phyloP scores from a whole-genome alignment of 208 protist species.

The Wallacemonas sp. region DNA sequence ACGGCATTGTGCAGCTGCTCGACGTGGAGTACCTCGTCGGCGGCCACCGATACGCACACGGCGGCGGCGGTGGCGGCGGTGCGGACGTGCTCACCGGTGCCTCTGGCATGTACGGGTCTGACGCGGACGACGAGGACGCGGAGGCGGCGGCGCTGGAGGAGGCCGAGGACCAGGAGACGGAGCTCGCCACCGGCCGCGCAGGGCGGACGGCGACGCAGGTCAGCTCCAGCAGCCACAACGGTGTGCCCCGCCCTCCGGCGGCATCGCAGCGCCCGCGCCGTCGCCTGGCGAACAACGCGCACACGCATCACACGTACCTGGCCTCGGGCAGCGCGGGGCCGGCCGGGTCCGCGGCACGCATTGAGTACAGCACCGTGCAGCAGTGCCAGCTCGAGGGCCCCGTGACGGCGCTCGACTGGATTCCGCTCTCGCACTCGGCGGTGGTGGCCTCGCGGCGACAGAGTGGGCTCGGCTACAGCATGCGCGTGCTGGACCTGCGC shows the following conservation, averaged over 20 bases:
- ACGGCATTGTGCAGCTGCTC: slow-evolving; percentile 64
- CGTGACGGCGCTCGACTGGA: slow-evolving; percentile 72
- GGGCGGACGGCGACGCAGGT: not conserved
- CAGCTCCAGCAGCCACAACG: not conserved
- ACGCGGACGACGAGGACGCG: slow-evolving; percentile 11
- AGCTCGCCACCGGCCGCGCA: not conserved
- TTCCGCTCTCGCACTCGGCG: slow-evolving; percentile 54
- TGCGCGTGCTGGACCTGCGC: slow-evolving; percentile 71
- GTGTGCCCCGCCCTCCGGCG: too few species aligned
- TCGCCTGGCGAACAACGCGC: not conserved
- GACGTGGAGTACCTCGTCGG: slow-evolving; percentile 55
- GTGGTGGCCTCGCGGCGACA: slow-evolving; percentile 53
- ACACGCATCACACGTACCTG: not conserved
- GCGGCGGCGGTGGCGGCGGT: not conserved
- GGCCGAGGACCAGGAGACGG: not conserved
- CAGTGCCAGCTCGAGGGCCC: slow-evolving; percentile 42
- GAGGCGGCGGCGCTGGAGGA: too few species aligned
- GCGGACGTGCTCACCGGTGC: not conserved
- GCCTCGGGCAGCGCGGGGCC: not conserved
- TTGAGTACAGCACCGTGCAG: slow-evolving; percentile 27
- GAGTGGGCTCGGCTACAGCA: slow-evolving; percentile 58
- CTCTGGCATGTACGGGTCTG: not conserved
- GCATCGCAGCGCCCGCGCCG: too few species aligned
- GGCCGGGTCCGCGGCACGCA: not conserved
- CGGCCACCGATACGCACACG: not conserved